Base-by-base conservation (phyloP, 176 grass and related monocot species). In the Miscanthus lutarioriparius region DNA sequence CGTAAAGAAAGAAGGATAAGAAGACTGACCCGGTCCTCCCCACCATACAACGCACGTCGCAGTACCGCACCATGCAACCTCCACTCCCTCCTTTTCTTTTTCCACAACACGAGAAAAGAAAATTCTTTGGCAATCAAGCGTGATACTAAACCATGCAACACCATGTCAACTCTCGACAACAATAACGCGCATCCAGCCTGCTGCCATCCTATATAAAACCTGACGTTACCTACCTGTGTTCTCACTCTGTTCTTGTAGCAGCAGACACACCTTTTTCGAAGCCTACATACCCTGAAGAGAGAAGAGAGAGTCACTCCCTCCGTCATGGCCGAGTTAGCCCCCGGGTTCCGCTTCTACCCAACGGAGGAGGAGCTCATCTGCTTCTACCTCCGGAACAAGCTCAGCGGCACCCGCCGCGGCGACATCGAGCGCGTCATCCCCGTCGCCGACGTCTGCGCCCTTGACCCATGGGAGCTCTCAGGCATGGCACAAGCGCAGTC, bases 361-460 rank as follows among this genome's bases (percentile, higher is more conserved):
- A 99, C 93, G 10, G 93, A 99, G 87, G 96, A 99, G 82, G 96
- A 99, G 84, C 80, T 99, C 23, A 20, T 99, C 49, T 40, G 81
- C 58, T 99, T 99, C 91, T 99, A 94, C 83, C 96, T 99, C 64
- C 86, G 76, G 4, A 88, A 92, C 91, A 99, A 91, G 86, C 82
- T 99, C 36, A 74, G 87, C 47, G 94, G 89, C 84, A 58, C 44
- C 39, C 84, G 88, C 53, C 3, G n/a, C 49, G 8, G 0, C 3
- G 88, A 88, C 48, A 96, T 99, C 87, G 91, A 94, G 33, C 89
- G 77, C 56, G 81, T 96, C 75, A 92, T 99, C 71, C 96, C 96
- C 74, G 87, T 89, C 56, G 83, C 79, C 45, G 87, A 96, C 39
- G 70, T 99, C 77, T 99, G 91, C 72, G 73, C 80, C 28, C 67